A percentile compares a stretch with the other conserved stretches of the same genome.
Evolutionary conservation across 306 rosid species (phyloP).

Genomic region (Cicer judaicum): DNA sequence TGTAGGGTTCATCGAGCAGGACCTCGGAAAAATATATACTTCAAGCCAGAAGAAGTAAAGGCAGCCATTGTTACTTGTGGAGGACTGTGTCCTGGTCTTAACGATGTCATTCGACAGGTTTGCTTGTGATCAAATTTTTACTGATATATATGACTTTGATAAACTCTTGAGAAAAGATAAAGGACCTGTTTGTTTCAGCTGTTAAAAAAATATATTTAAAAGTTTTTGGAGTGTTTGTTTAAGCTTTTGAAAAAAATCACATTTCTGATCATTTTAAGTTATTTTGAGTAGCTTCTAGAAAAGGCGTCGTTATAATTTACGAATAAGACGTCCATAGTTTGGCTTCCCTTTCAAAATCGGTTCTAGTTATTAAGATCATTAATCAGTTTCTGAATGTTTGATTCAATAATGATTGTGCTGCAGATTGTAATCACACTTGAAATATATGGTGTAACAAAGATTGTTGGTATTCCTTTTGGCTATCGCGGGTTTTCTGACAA

Average conservation of each 20-base stretch:
- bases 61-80: slow-evolving; percentile 98
- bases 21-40: slow-evolving; percentile 89
- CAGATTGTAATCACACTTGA: slow-evolving; percentile 99
- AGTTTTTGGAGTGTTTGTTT: background rate
- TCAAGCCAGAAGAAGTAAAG: slow-evolving; percentile 89
- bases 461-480: slow-evolving; percentile 95
- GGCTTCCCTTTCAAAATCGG: slow-evolving; percentile 22
- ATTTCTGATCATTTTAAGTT: too few relatives aligned
- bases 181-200: background rate
- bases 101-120: slow-evolving; percentile 98
- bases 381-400: slow-evolving; percentile 33
- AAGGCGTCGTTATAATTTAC: too few relatives aligned
- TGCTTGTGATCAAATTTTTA: slow-evolving; percentile 40
- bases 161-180: slow-evolving; percentile 29
- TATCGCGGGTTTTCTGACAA: slow-evolving; percentile 87
- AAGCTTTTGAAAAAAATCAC: background rate
- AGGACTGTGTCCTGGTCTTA: slow-evolving; percentile 99
- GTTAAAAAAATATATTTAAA: background rate
- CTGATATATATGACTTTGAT: background rate
- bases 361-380: slow-evolving; percentile 24
- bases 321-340: background rate
- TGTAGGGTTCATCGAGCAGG: slow-evolving; percentile 99
- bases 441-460: slow-evolving; percentile 86
- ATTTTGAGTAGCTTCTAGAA: too few relatives aligned
- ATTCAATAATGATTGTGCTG: slow-evolving; percentile 46